A percentile compares a stretch with the other conserved stretches of the same genome.
These are phyloP conservation scores for Penicillium waksmanii DNA, from an alignment of 495 filamentous ascomycete species.

Conservation along the genomic window DNA sequence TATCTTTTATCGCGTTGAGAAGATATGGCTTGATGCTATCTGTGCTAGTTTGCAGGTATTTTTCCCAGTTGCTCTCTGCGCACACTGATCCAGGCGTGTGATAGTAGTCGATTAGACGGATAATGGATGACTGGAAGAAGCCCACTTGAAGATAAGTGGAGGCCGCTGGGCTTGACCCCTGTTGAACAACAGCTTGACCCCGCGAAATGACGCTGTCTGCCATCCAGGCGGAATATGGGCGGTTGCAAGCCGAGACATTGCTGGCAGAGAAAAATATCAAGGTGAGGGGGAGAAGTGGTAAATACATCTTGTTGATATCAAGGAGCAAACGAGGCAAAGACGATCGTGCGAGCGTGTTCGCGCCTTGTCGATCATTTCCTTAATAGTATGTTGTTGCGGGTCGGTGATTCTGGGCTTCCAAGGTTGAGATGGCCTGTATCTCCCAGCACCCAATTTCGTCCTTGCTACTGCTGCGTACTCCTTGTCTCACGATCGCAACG, in stretches of 20 bases:
- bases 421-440: too few species aligned
- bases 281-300: background rate
- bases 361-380: too few species aligned
- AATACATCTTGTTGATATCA: background rate
- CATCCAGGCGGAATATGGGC: constrained; percentile 48
- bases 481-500: too few species aligned
- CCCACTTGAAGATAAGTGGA: constrained; percentile 40
- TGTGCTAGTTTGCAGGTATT: constrained; percentile 8
- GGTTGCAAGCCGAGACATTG: background rate
- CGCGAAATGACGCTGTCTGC: constrained; percentile 53
- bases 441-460: too few species aligned
- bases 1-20: constrained; percentile 38
- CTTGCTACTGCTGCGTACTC: too few species aligned
- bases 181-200: constrained; percentile 41
- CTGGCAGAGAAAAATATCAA: background rate
- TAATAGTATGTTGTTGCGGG: too few species aligned
- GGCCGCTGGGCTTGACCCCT: constrained; percentile 27
- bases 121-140: constrained; percentile 40
- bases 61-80: constrained; percentile 21
- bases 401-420: too few species aligned
- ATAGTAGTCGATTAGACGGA: constrained; percentile 31
- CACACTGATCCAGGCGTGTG: background rate
- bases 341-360: background rate
- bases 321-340: background rate
- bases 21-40: constrained; percentile 6